A percentile compares a stretch with the other conserved stretches of the same genome.
Evolutionary conservation across 371 early-diverging fungal genomes (phyloP).

Genomic region (Mortierella sp.): DNA sequence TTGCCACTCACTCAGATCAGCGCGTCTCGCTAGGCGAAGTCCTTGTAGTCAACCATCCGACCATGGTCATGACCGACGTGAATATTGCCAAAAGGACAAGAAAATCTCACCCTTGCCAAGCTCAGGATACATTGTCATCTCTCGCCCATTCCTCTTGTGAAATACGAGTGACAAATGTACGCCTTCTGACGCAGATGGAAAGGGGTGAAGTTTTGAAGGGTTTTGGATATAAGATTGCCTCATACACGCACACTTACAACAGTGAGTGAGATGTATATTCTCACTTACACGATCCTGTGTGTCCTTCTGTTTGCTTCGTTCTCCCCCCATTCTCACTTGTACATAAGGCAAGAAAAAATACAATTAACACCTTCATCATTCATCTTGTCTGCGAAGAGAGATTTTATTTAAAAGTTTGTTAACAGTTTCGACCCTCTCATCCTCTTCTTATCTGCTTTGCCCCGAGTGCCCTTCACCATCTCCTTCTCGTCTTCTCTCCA

Average conservation of each 20-base stretch:
- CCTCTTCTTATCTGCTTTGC: neutral
- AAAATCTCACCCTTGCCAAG: neutral
- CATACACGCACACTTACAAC: too few species aligned
- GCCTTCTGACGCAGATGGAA: neutral
- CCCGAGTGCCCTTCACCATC: neutral
- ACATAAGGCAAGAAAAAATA: too few species aligned
- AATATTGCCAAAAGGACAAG: neutral
- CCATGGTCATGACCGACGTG: neutral
- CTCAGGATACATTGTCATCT: neutral
- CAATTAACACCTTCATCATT: too few species aligned
- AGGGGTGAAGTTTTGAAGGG: neutral
- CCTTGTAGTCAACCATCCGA: neutral
- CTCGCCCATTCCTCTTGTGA: neutral
- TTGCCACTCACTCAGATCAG: neutral
- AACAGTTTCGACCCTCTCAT: neutral
- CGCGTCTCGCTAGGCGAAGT: neutral
- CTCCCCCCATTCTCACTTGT: neutral
- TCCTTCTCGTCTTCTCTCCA: neutral
- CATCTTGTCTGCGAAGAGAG: neutral
- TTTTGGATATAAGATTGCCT: too few species aligned
- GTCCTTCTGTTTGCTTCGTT: neutral
- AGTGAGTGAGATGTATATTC: too few species aligned
- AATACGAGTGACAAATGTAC: neutral
- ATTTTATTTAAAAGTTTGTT: neutral
- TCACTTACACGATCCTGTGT: neutral